Conservation (phyloP, 2,329 filamentous ascomycete species). For the Hypomyces perniciosus region DNA sequence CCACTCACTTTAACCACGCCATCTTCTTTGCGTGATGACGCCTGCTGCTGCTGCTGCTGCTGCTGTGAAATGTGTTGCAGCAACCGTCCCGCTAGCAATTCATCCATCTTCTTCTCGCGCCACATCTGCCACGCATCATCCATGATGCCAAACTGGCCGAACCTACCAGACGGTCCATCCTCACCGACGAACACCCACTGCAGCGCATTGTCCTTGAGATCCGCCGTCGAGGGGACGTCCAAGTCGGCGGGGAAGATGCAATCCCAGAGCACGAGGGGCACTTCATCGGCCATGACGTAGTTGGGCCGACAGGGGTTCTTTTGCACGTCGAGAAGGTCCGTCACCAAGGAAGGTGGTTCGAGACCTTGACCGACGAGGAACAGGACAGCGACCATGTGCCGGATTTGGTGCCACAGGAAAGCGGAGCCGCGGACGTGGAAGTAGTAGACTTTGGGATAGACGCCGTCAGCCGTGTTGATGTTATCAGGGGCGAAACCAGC, state of each 20-base stretch:
- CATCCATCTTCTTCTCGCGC: constrained; percentile 82
- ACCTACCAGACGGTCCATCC: constrained; percentile 51
- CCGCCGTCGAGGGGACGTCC: constrained; percentile 28
- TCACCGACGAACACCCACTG: constrained; percentile 78
- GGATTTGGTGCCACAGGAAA: constrained; percentile 97
- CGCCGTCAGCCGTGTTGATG: constrained; percentile 11
- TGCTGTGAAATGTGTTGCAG: constrained; percentile 52
- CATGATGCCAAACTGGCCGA: constrained; percentile 59
- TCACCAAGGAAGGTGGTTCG: constrained; percentile 67
- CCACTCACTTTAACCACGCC: constrained; percentile 27
- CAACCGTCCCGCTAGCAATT: constrained; percentile 70
- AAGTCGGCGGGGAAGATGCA: constrained; percentile 68
- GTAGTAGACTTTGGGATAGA: constrained; percentile 66
- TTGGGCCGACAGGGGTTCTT: constrained; percentile 70
- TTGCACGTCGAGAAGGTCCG: constrained; percentile 65
- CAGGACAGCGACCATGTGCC: constrained; percentile 87
- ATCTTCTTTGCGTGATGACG: constrained; percentile 29
- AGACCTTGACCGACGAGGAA: constrained; percentile 88
- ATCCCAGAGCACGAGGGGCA: constrained; percentile 91
- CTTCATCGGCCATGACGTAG: constrained; percentile 87
- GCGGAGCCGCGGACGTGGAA: constrained; percentile 86
- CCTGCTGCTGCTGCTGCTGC: constrained; percentile 22
- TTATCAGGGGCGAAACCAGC: constrained; percentile 27
- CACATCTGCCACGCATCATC: constrained; percentile 77
- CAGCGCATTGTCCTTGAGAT: constrained; percentile 49